Evolutionary conservation across 495 filamentous ascomycete genomes (phyloP).

Genomic region (Lineolata rhizophorae): DNA sequence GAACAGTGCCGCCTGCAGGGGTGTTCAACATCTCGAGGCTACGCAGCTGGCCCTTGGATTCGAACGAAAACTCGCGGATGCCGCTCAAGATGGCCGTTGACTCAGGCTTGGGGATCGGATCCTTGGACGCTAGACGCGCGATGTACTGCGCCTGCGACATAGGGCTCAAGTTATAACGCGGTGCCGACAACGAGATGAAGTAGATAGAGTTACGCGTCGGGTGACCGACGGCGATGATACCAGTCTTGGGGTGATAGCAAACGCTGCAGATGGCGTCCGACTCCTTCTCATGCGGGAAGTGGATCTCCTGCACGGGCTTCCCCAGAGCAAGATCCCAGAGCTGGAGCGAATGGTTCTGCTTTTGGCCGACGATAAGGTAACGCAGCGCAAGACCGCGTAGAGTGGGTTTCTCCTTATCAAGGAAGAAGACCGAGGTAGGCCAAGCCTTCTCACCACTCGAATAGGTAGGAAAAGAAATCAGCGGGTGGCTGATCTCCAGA

Average conservation of each 20-base stretch:
- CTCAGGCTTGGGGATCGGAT: conserved; percentile 60
- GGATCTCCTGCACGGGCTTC: conserved; percentile 90
- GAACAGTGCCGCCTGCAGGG: no score
- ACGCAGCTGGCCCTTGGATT: conserved; percentile 65
- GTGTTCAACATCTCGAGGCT: conserved; percentile 69
- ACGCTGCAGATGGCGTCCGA: conserved; percentile 94
- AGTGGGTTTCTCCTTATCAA: conserved; percentile 86
- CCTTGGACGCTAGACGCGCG: conserved; percentile 47
- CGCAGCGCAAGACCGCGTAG: conserved; percentile 65
- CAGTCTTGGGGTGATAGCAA: conserved; percentile 69
- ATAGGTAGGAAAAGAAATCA: conserved; percentile 58
- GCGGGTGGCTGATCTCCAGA: conserved; percentile 50
- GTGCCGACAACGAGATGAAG: conserved; percentile 84
- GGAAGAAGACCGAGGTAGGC: conserved; percentile 85
- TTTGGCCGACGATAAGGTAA: conserved; percentile 92
- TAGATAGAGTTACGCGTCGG: conserved; percentile 94
- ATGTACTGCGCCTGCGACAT: conserved; percentile 79
- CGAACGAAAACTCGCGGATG: conserved; percentile 81
- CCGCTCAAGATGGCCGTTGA: conserved; percentile 93
- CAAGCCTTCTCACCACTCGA: conserved; percentile 69
- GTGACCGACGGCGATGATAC: conserved; percentile 86
- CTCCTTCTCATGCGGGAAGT: conserved; percentile 89
- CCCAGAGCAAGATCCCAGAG: conserved; percentile 93
- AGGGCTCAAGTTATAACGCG: conserved; percentile 57
- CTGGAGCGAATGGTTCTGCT: conserved; percentile 97